These are phyloP conservation scores for Urochloa ruziziensis DNA, from an alignment of 176 grass and related monocot species.

Conservation along the genomic window DNA sequence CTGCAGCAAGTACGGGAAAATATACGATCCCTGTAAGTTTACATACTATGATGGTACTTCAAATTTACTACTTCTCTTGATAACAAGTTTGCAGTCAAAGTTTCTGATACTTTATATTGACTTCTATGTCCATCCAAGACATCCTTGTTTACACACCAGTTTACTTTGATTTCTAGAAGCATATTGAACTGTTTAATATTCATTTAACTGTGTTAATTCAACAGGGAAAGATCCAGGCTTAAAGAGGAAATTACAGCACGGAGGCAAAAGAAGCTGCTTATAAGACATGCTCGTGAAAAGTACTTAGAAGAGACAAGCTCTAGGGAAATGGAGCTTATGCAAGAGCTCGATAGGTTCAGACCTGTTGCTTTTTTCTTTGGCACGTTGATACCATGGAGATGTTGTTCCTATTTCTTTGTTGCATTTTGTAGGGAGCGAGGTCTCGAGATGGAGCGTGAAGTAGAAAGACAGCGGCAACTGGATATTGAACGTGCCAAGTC, in stretches of 20 bases:
- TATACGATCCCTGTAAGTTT: conserved; percentile 77
- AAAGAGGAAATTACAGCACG: conserved; percentile 83
- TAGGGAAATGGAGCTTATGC: conserved; percentile 86
- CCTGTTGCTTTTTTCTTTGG: conserved; percentile 1
- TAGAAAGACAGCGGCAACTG: conserved; percentile 77
- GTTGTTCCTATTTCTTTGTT: neutral
- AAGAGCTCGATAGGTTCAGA: conserved; percentile 86
- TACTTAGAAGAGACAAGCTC: conserved; percentile 71
- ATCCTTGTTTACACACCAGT: neutral
- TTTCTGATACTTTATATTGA: conserved; percentile 23
- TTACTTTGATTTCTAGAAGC: neutral
- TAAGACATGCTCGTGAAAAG: conserved; percentile 78
- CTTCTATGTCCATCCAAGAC: neutral
- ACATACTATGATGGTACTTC: conserved; percentile 10
- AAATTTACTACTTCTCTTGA: neutral
- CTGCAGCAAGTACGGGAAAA: conserved; percentile 73
- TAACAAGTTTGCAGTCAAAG: neutral
- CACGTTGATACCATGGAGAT: conserved; percentile 4
- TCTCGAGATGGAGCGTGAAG: conserved; percentile 69
- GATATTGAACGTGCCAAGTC: conserved; percentile 85
- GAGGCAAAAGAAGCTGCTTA: conserved; percentile 85
- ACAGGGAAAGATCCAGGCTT: conserved; percentile 78
- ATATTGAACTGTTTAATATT: neutral
- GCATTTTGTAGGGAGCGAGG: conserved; percentile 62
- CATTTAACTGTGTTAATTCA: conserved; percentile 14